phyloP scores from a whole-genome alignment of 768 basidiomycete genomes.

The Psilocybe azurescens region DNA sequence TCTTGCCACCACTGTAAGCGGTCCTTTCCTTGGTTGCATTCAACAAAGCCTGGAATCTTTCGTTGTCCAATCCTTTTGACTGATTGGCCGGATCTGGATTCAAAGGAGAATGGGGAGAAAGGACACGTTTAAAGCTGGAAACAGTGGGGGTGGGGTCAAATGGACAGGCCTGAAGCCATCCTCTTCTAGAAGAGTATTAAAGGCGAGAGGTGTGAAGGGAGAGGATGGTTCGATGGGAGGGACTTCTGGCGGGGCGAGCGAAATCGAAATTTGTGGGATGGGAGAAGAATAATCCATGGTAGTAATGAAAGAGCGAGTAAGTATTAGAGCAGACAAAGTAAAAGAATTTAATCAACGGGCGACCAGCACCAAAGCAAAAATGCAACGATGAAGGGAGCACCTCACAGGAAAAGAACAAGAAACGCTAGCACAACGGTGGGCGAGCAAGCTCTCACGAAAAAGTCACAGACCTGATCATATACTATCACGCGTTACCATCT shows the following conservation, averaged over 20 bases:
- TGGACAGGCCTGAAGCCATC: constrained; percentile 63
- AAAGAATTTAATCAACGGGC: constrained; percentile 35
- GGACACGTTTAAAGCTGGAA: constrained; percentile 46
- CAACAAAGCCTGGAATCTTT: constrained; percentile 69
- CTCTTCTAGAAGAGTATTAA: constrained; percentile 37
- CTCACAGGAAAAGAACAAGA: constrained; percentile 38
- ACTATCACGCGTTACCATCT: constrained; percentile 25
- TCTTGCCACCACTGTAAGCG: constrained; percentile 46
- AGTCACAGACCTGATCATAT: constrained; percentile 28
- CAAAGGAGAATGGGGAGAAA: constrained; percentile 63
- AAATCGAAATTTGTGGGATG: constrained; percentile 74
- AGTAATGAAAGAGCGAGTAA: constrained; percentile 28
- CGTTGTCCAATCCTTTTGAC: constrained; percentile 62
- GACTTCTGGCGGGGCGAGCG: constrained; percentile 65
- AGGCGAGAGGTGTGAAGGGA: constrained; percentile 52
- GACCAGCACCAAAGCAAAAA: constrained; percentile 56
- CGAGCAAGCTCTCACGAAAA: constrained; percentile 20
- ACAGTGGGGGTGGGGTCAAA: constrained; percentile 58
- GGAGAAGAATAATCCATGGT: constrained; percentile 50
- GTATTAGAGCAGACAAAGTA: constrained; percentile 23
- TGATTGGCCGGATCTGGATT: constrained; percentile 42
- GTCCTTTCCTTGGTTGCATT: constrained; percentile 64
- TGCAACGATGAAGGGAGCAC: constrained; percentile 30
- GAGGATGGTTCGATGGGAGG: constrained; percentile 60
- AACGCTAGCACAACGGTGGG: constrained; percentile 27